phyloP scores from a whole-genome alignment of 106 monocot genomes.

The Gastrodia elata region DNA sequence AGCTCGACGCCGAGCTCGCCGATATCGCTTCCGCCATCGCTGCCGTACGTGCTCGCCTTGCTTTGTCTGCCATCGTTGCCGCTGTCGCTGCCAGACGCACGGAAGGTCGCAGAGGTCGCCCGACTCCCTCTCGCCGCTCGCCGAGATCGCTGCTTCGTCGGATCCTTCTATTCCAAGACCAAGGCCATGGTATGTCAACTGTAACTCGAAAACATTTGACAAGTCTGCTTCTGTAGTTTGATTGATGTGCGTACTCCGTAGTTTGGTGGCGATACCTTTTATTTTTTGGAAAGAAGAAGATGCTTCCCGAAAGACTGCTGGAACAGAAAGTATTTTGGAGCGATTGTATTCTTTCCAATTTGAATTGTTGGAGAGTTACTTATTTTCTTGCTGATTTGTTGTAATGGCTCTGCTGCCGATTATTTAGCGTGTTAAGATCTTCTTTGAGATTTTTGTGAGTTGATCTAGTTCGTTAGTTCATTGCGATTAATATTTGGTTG shows the following conservation, averaged over 20 bases:
- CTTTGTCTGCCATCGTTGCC: no score
- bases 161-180: constrained; percentile 65
- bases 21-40: no score
- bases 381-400: background rate
- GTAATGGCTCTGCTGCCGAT: background rate
- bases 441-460: background rate
- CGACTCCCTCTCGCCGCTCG: no score
- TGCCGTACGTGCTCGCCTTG: no score
- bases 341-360: background rate
- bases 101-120: no score
- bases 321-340: background rate
- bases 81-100: no score
- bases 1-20: no score
- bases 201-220: background rate
- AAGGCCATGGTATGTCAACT: constrained; percentile 44
- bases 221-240: background rate
- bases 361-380: background rate
- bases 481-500: background rate
- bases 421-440: background rate
- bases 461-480: background rate
- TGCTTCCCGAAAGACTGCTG: background rate
- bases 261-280: background rate
- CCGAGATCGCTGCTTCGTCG: no score
- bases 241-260: background rate
- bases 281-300: background rate